Base-by-base conservation (phyloP, 108 stramenopile genomes). In the Cylindrotheca closterium region DNA sequence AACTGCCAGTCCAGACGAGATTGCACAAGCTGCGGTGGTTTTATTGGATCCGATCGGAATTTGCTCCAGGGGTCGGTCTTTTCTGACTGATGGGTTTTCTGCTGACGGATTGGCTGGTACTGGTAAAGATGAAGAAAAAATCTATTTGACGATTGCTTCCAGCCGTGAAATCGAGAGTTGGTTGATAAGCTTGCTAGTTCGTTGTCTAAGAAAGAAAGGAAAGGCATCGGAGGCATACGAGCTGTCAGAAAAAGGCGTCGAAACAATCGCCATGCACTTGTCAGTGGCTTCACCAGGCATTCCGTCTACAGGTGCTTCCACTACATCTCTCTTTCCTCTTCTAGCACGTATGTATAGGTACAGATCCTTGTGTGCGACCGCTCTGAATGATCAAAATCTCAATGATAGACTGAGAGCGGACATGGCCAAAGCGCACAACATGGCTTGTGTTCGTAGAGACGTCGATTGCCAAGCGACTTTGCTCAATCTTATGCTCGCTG, bases 401-500 rank as follows among this genome's bases (percentile, higher is more conserved):
- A 70, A 75, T 19, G 60, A 76, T 27, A 48, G 65, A 3, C 50
- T 71, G 26, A 74, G 93, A 32, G 42, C 60, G 15, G 87, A 83
- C 25, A 68, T 88, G 79, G 75, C 78, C 32, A 70, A 72, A 51
- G 83, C 84, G 0, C 89, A 92, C 74, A 81, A 88, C 54, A 68
- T 81, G 68, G 91, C 94, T 1, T 72, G 79, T 45, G 69, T 95
- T 29, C 72, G 87, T n/a, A 83, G 86, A 53, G 94, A 91, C 71
- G 82, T 79, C 25, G 91, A 95, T 55, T 84, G 74, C 0, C 80
- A 83, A 58, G 79, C 88, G 4, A 91, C 89, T 1, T 74, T 95
- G 2, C 75, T 95, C 57, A 95, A 95, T 74, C 75, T 90, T 1
- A 80, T 91, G 79, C 68, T 95, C 28, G 68, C 80, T 30, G 91